A percentile compares a stretch with the other conserved stretches of the same genome.
Conservation (phyloP, 352 stramenopile genomes). For the Globisporangium radiosum region DNA sequence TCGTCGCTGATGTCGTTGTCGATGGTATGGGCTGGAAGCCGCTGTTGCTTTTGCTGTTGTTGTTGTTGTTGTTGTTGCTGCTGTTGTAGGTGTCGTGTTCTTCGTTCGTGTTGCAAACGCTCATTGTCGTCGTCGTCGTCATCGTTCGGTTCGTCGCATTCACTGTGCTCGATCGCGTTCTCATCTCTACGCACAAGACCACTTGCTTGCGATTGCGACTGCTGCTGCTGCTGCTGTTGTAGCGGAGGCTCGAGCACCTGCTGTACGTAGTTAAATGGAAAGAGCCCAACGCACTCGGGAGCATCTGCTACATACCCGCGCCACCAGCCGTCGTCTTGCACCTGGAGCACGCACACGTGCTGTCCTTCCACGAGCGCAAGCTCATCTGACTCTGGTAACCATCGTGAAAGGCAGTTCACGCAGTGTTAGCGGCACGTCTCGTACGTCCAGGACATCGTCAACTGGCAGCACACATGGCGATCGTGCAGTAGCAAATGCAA, state of each 20-base stretch:
- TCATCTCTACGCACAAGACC: not conserved
- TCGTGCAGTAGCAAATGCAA: not conserved
- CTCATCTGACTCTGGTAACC: slow-evolving; percentile 42
- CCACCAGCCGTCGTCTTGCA: slow-evolving; percentile 69
- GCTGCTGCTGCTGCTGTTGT: not conserved
- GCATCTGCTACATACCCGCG: slow-evolving; percentile 26
- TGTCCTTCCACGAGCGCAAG: slow-evolving; percentile 40
- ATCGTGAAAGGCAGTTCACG: not conserved
- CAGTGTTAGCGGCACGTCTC: not conserved
- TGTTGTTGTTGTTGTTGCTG: not conserved
- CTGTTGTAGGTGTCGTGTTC: slow-evolving; percentile 4
- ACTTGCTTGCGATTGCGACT: not conserved
- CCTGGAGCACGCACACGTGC: slow-evolving; percentile 31
- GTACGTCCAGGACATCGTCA: not conserved
- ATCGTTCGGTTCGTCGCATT: not conserved
- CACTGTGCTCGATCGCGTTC: not conserved
- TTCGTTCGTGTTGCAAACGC: not conserved
- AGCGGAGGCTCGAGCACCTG: slow-evolving; percentile 4
- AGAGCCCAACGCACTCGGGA: slow-evolving; percentile 30
- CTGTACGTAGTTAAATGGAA: slow-evolving; percentile 67
- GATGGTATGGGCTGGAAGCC: too few species aligned
- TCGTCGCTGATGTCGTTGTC: not conserved
- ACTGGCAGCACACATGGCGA: not conserved
- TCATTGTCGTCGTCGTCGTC: not conserved
- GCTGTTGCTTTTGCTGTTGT: too few species aligned